Base-by-base conservation (phyloP, 129 eudicot genomes). In the Oenanthe sinensis region DNA sequence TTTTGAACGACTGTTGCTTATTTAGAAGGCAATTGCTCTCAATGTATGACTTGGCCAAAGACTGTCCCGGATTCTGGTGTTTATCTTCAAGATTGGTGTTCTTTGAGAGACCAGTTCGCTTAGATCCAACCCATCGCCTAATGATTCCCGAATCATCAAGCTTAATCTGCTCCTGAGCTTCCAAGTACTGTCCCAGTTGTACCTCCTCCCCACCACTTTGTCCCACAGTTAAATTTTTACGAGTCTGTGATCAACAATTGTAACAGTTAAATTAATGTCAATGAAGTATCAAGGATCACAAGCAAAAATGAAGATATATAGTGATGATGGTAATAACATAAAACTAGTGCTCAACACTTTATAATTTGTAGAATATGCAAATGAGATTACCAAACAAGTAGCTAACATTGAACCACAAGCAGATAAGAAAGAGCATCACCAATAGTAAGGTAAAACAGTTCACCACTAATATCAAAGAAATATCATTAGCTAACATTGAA, bases 61-160 rank as follows among this genome's bases (percentile, higher is more conserved):
- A 60, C 68, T 49, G 39, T 52, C 69, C 72, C 24, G 79, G 68
- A 68, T 22, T 87, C 77, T 46, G 84, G 39, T 37, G 70, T n/a
- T 62, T 82, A 24, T 9, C 83, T 52, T 74, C 76, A 60, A n/a
- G 47, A 30, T 63, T 65, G 48, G 13, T 60, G 73, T 86, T 90
- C 82, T 82, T 84, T 8, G 65, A 74, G 3, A 85, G 90, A 78
- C 77, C 77, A n/a, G 90, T 83, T 79, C 92, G 69, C 80, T 85
- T 86, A 37, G 98, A 92, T 78, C 90, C 79, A 4, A 82, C 90
- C 98, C 93, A 87, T 60, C 75, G 82, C 47, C 82, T 78, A 63
- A 82, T 71, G 77, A 83, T 81, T 84, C 82, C 93, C 2, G 80
- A 77, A 60, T 78, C 80, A 82, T 77, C 58, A 13, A 54, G 54